These are phyloP conservation scores for Ocimum tenuiflorum DNA, from an alignment of 257 asterid species.

Conservation along the genomic window DNA sequence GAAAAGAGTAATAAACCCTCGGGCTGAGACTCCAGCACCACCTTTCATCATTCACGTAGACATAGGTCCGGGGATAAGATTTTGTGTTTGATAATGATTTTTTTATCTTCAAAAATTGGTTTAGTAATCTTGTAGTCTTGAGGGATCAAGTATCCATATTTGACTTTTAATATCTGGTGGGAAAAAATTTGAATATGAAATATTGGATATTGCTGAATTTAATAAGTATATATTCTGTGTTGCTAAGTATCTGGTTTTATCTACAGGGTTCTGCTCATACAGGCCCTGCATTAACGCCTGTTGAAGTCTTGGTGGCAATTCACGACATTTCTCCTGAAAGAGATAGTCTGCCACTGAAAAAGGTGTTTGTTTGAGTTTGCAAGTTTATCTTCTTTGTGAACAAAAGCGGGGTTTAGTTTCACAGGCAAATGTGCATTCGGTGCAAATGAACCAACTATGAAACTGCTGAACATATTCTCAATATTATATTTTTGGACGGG, in stretches of 20 bases:
- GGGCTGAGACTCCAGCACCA: constrained; percentile 1
- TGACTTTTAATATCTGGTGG: neutral
- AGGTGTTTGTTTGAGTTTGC: constrained; percentile 39
- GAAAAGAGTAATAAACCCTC: neutral
- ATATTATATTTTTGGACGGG: neutral
- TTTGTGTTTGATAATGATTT: neutral
- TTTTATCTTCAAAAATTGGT: neutral
- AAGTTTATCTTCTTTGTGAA: neutral
- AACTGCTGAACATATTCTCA: neutral
- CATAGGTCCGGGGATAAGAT: neutral
- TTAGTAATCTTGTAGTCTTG: neutral
- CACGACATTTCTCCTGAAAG: constrained; percentile 89
- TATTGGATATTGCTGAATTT: neutral
- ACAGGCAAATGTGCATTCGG: neutral
- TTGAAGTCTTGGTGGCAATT: constrained; percentile 93
- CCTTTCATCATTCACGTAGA: neutral
- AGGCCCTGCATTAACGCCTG: constrained; percentile 98
- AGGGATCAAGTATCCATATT: constrained; percentile 6
- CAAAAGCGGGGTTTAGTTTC: neutral
- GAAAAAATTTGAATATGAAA: neutral
- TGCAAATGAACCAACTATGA: neutral
- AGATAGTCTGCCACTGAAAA: constrained; percentile 82
- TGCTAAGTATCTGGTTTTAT: constrained; percentile 16
- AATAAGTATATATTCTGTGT: constrained; percentile 5
- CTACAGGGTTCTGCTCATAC: constrained; percentile 89